Conservation (phyloP, 345 rosid genomes). For the Abelmoschus esculentus region DNA sequence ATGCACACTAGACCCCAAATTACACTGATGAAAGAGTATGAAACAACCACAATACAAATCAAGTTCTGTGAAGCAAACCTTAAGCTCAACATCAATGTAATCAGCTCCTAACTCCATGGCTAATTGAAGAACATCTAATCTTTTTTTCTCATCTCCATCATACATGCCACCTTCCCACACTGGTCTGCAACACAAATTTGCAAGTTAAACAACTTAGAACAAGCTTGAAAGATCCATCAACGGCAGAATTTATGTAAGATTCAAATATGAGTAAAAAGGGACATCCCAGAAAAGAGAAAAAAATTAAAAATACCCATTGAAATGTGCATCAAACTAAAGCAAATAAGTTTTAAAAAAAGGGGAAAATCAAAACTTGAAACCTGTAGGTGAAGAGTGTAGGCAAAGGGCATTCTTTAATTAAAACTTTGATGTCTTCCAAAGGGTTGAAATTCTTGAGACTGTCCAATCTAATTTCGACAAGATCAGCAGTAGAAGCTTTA, state of each 20-base stretch:
- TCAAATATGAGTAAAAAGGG: neutral
- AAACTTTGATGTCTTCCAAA: slow-evolving; percentile 31
- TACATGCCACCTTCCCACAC: slow-evolving; percentile 94
- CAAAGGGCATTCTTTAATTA: slow-evolving; percentile 51
- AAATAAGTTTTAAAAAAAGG: neutral
- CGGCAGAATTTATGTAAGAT: neutral
- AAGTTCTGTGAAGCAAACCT: slow-evolving; percentile 37
- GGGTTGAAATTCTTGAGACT: slow-evolving; percentile 46
- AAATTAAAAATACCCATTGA: neutral
- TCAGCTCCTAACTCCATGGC: slow-evolving; percentile 96
- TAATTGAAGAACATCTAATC: slow-evolving; percentile 55
- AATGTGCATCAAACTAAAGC: neutral
- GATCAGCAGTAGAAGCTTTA: slow-evolving; percentile 61
- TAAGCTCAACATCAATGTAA: slow-evolving; percentile 87
- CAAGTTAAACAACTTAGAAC: neutral
- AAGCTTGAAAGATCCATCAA: neutral
- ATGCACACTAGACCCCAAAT: neutral
- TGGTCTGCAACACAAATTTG: slow-evolving; percentile 42
- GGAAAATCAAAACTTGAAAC: slow-evolving; percentile 20
- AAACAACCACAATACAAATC: neutral
- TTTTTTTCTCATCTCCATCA: slow-evolving; percentile 68
- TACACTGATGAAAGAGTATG: neutral
- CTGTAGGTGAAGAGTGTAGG: slow-evolving; percentile 90
- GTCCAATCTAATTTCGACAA: slow-evolving; percentile 84
- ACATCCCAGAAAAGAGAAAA: neutral